Conservation (phyloP, 768 basidiomycete genomes). For the Tulasnella sp. region DNA sequence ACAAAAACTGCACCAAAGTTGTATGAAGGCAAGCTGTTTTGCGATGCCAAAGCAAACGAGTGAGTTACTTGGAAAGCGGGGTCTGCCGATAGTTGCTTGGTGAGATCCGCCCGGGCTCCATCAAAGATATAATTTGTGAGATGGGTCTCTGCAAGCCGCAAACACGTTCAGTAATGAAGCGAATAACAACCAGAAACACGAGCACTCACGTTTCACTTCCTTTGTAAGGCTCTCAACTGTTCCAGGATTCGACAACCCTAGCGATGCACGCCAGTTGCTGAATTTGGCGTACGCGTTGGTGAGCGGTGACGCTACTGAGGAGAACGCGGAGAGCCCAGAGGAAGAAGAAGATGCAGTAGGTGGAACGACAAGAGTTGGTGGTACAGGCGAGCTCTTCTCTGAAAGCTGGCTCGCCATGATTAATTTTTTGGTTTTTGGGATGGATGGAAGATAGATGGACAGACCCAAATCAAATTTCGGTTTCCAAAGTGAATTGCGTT, state of each 20-base stretch:
- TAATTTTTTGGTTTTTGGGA: background rate
- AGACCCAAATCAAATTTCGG: background rate
- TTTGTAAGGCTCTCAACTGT: conserved; percentile 84
- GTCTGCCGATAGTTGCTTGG: conserved; percentile 80
- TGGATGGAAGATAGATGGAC: background rate
- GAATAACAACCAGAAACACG: background rate
- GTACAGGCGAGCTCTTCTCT: conserved; percentile 6
- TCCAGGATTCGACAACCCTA: conserved; percentile 84
- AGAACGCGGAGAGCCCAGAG: conserved; percentile 1
- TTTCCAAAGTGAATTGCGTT: background rate
- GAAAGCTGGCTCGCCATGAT: background rate
- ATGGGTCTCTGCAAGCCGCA: conserved; percentile 54
- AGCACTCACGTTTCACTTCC: conserved; percentile 70
- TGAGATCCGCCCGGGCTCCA: conserved; percentile 90
- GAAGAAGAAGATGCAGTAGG: conserved; percentile 5
- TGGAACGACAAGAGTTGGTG: conserved; percentile 10
- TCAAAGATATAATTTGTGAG: conserved; percentile 93
- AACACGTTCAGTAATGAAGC: background rate
- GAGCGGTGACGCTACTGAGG: conserved; percentile 39
- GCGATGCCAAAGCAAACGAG: conserved; percentile 82
- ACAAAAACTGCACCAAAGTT: conserved; percentile 92
- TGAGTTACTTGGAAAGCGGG: conserved; percentile 99
- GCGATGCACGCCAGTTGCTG: conserved; percentile 64
- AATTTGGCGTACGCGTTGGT: conserved; percentile 58
- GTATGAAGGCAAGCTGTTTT: conserved; percentile 73